Percentiles rank a stretch among this genome's conserved stretches.
Conservation (phyloP, 768 basidiomycete genomes). For the Lentinula sp. region DNA sequence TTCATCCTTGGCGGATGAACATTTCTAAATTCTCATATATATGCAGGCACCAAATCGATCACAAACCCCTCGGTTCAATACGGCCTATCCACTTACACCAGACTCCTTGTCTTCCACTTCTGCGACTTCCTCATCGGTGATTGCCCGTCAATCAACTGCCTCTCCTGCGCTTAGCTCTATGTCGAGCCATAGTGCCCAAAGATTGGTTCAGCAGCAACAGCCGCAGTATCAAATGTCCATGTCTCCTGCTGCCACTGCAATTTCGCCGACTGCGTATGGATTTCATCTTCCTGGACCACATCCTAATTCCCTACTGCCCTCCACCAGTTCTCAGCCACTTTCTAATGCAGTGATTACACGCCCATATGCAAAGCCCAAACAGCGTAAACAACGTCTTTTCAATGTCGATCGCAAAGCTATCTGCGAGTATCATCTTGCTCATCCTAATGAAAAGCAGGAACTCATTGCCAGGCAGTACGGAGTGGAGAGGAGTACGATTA, state of each 20-base stretch:
- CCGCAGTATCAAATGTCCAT: not conserved
- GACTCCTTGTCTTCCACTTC: conserved; percentile 13
- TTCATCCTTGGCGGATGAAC: conserved; percentile 8
- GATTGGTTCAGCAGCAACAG: not conserved
- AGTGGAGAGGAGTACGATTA: conserved; percentile 61
- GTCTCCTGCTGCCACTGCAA: not conserved
- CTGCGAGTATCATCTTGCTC: conserved; percentile 41
- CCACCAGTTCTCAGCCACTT: not conserved
- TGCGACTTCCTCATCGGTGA: not conserved
- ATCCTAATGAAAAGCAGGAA: conserved; percentile 51
- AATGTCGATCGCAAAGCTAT: conserved; percentile 51
- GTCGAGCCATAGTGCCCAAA: not conserved
- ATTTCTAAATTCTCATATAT: not conserved
- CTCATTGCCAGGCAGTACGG: conserved; percentile 36
- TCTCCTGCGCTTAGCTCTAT: conserved; percentile 2
- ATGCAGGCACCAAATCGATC: not conserved
- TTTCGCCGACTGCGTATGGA: not conserved
- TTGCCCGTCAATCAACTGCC: not conserved
- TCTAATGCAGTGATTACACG: not conserved
- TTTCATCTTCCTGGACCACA: conserved; percentile 1
- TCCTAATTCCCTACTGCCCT: not conserved
- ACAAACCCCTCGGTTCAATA: not conserved
- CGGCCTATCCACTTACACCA: conserved; percentile 10
- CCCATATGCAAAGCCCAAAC: not conserved
- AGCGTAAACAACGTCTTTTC: conserved; percentile 41